phyloP scores from a whole-genome alignment of 192 early-diverging fungal species.

The Podila horticola region DNA sequence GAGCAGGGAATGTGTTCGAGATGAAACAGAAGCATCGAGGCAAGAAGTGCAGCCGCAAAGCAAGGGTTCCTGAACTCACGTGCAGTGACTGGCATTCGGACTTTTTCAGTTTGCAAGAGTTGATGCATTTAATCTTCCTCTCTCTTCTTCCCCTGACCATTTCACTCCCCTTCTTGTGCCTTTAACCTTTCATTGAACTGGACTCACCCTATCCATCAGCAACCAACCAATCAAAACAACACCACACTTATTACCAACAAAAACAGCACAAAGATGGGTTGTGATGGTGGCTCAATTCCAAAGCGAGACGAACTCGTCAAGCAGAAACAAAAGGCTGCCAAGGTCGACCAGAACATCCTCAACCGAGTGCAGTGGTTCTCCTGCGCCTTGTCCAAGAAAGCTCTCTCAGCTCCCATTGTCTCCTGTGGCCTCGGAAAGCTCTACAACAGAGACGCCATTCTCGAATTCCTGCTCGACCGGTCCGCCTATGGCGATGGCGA shows the following conservation, averaged over 20 bases:
- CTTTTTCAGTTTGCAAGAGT: neutral
- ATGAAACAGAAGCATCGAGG: neutral
- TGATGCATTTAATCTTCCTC: neutral
- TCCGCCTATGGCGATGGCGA: slow-evolving; percentile 83
- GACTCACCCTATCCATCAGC: neutral
- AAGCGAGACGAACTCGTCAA: slow-evolving; percentile 87
- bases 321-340: slow-evolving; percentile 73
- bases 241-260: neutral
- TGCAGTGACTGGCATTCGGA: neutral
- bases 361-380: slow-evolving; percentile 72
- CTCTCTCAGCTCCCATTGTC: slow-evolving; percentile 68
- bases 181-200: neutral
- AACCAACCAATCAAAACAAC: neutral
- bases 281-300: slow-evolving; percentile 93
- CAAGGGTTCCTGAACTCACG: neutral
- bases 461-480: slow-evolving; percentile 79
- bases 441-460: slow-evolving; percentile 85
- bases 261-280: slow-evolving; percentile 64
- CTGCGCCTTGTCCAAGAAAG: slow-evolving; percentile 84
- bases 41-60: neutral
- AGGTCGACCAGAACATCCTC: slow-evolving; percentile 72
- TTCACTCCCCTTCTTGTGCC: neutral
- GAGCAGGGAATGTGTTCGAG: neutral
- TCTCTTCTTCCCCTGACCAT: neutral
- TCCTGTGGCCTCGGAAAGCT: slow-evolving; percentile 77